Percentiles rank a stretch among this genome's conserved stretches.
phyloP scores from a whole-genome alignment of 306 rosid genomes.

The Prinsepia uniflora region DNA sequence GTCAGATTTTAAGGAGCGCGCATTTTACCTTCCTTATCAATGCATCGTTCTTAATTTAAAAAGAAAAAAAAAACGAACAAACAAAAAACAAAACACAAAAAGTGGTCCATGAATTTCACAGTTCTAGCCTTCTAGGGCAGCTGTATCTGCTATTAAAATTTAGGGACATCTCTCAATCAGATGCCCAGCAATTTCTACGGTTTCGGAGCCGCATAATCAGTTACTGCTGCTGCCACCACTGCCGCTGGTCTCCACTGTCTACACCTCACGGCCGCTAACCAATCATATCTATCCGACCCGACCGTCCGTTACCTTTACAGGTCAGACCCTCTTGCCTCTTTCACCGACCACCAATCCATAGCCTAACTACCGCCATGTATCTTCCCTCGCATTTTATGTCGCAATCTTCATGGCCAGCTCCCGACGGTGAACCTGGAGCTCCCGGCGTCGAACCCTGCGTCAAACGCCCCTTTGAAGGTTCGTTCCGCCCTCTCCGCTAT shows the following conservation, averaged over 20 bases:
- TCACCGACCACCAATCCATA: not conserved
- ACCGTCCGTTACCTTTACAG: slow-evolving; percentile 21
- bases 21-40: too few relatives aligned
- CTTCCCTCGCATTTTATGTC: slow-evolving; percentile 40
- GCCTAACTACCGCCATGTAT: slow-evolving; percentile 20
- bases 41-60: too few relatives aligned
- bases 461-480: slow-evolving; percentile 81
- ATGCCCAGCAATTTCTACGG: slow-evolving; percentile 43
- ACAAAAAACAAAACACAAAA: not conserved
- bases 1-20: too few relatives aligned
- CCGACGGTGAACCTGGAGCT: slow-evolving; percentile 34
- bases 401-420: slow-evolving; percentile 51
- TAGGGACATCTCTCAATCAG: not conserved
- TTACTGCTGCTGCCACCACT: slow-evolving; percentile 26
- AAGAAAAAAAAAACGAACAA: too few relatives aligned
- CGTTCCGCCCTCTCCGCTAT: slow-evolving; percentile 18
- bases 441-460: slow-evolving; percentile 45
- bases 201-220: slow-evolving; percentile 28
- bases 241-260: slow-evolving; percentile 11
- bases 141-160: not conserved
- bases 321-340: slow-evolving; percentile 17
- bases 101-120: not conserved
- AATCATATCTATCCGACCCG: slow-evolving; percentile 29
- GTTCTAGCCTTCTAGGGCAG: not conserved
- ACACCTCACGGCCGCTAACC: slow-evolving; percentile 15